Evolutionary conservation across 345 rosid genomes (phyloP), one percentile per base, ranked within the genome.

Genomic region (Conringia planisiliqua): DNA sequence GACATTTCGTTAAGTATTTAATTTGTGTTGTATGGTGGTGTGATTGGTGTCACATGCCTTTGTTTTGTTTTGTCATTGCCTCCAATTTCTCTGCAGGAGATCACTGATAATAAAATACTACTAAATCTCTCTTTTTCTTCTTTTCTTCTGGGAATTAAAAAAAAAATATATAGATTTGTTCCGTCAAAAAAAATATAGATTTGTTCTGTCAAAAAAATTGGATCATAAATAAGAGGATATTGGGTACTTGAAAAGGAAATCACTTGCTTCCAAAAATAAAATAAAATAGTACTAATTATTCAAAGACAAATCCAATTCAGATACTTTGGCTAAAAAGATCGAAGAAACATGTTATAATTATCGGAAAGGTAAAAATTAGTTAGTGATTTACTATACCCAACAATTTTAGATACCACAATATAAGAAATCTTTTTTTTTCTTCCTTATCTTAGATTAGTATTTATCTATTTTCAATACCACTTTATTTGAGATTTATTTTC

Each of bases 211-310:
- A 2, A 7, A 35, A 5, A 14, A 30, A 14, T 18, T 26, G 50
- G 52, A 24, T 74, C 33, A 18, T 47, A 38, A 46, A 66, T 36
- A 48, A 42, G 29, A 55, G 71, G 36, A 17, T 5, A 86, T 86
- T 91, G 79, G 47, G 61, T 89, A 90, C 85, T 82, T 85, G 82
- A 26, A n/a, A 70, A 70, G 16, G 29, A 61, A 24, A 62, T 50
- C 10, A 51, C 39, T 6, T 36, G 44, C 74, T 71, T 30, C 39
- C 16, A 38, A 24, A 24, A 18, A 12, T 13, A 8, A 43, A 20
- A 20, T 3, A 63, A 30, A 60, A 16, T 30, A 22, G 11, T 0
- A 62, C 62, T 51, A 33, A 64, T 42, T 10, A 42, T 56, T 39
- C 44, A 22, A 43, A 38, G 10, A 36, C 29, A 27, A 36, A 16